Evolutionary conservation across 2,329 filamentous ascomycete genomes (phyloP).

Genomic region (Phaeosphaeriaceae sp.): DNA sequence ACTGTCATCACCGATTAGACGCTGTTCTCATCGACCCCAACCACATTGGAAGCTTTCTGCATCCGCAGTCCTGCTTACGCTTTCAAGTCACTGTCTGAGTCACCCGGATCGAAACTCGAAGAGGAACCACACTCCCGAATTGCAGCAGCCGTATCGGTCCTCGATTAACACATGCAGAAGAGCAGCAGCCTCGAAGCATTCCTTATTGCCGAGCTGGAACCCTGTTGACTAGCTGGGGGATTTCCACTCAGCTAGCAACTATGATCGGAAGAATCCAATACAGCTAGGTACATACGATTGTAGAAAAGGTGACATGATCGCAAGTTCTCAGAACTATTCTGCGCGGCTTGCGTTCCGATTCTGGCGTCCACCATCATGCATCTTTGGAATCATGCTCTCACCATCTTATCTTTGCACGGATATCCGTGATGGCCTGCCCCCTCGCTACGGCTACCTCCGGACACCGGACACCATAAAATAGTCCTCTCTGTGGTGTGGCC

Average conservation of each 20-base stretch:
- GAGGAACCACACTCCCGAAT: neutral
- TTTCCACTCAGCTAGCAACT: no score
- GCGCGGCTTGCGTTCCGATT: no score
- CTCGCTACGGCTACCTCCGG: neutral
- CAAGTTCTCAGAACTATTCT: no score
- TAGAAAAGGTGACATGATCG: no score
- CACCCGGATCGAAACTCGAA: neutral
- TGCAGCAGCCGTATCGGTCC: no score
- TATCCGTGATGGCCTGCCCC: neutral
- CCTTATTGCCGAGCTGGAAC: no score
- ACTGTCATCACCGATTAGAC: neutral
- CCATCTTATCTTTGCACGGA: slow-evolving; percentile 1
- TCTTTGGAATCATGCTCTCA: neutral
- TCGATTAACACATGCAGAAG: no score
- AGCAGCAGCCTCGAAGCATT: no score
- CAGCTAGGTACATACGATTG: no score
- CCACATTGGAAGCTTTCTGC: neutral
- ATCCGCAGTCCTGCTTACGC: neutral
- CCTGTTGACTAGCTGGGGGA: no score
- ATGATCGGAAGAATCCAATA: no score
- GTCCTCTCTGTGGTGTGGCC: neutral
- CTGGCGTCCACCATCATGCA: no score
- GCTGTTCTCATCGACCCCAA: neutral
- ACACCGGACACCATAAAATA: neutral
- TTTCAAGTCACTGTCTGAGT: neutral